Evolutionary conservation across 2,329 filamentous ascomycete species (phyloP), one percentile per base, ranked within the genome.

Genomic region (Trichoderma sp.): DNA sequence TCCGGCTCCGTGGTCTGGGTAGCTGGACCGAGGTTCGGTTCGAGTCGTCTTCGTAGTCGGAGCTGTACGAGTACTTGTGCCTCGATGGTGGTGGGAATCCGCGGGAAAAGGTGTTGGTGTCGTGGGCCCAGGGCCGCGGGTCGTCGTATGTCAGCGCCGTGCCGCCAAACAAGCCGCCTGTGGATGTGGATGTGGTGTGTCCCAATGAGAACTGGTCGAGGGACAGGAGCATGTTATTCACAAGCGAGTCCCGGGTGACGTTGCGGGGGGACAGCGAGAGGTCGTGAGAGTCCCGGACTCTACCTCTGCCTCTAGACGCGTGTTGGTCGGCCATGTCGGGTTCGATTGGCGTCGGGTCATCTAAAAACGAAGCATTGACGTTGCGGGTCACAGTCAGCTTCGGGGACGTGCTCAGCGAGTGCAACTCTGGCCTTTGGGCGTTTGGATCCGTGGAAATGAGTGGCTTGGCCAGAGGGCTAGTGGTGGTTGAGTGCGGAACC

Each of bases 151-250:
- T 73, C 57, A 73, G 73, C 36, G 73, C 36, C 53, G 47, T 56
- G 43, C 70, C 70, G 65, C 69, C 70, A 69, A 67, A 73, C 70
- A 28, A 64, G 58, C 67, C 60, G 62, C 65, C 56, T 2, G 66
- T 56, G 53, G 36, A 39, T 39, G 36, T 43, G 36, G 66, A 28
- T 28, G 65, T 32, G n/a, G 66, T 79, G 75, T 87, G 84, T 58
- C 81, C 85, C 76, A 88, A 86, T 53, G 89, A 91, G 79, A 95
- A 90, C 81, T 95, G 92, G 82, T 97, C 95, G 74, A 99, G 90
- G 53, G 95, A 97, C 75, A 96, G 86, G 73, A 98, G 90, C 92
- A 99, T 96, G 81, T 98, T 97, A 82, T 96, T 92, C 73, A 99
- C 94, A 76, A 99, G 90, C 43, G 95, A 98, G 79, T 97, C 93